These are phyloP conservation scores for Fraxinus baroniana DNA, from an alignment of 305 asterid genomes.

Conservation along the genomic window DNA sequence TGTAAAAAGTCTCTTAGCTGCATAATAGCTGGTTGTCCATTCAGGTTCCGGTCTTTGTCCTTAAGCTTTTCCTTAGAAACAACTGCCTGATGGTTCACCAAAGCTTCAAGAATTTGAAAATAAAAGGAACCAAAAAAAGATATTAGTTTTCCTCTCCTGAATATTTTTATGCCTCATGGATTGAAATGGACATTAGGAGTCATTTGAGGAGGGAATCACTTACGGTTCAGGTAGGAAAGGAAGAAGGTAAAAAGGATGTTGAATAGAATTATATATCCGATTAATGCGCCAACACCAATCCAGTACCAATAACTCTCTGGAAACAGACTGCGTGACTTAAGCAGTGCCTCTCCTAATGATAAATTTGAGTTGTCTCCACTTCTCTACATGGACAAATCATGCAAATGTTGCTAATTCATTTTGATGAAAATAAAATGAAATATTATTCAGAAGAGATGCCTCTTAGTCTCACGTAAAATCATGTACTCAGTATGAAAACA, in stretches of 20 bases:
- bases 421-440: constrained; percentile 4
- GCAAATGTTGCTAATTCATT: constrained; percentile 20
- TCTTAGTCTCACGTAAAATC: not conserved
- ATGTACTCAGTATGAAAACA: not conserved
- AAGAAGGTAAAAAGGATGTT: constrained; percentile 75
- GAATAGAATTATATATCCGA: constrained; percentile 78
- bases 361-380: constrained; percentile 49
- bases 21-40: constrained; percentile 66
- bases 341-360: constrained; percentile 72
- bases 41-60: constrained; percentile 53
- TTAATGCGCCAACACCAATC: constrained; percentile 91
- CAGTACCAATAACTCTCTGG: constrained; percentile 91
- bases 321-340: constrained; percentile 78
- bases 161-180: constrained; percentile 4
- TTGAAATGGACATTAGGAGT: constrained; percentile 19
- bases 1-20: constrained; percentile 82
- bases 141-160: constrained; percentile 8
- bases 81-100: constrained; percentile 83
- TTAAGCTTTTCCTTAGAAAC: constrained; percentile 70
- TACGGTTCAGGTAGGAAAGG: constrained; percentile 81
- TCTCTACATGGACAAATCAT: constrained; percentile 52
- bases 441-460: constrained; percentile 9
- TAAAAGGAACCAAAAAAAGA: constrained; percentile 12
- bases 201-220: constrained; percentile 35
- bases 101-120: constrained; percentile 47